Conservation (phyloP, 495 filamentous ascomycete species). For the Aspergillus cavernicola region DNA sequence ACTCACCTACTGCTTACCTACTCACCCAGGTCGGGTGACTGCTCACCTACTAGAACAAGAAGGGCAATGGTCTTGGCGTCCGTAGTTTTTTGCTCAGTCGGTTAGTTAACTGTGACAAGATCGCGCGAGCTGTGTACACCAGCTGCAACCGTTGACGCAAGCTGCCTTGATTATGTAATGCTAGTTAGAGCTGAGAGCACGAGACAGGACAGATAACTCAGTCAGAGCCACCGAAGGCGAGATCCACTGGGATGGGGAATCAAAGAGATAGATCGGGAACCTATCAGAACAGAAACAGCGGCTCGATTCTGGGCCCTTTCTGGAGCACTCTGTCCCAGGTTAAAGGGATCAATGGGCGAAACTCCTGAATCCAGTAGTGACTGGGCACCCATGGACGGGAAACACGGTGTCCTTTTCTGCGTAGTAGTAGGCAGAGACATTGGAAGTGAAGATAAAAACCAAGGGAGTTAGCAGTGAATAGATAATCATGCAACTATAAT, state of each 20-base stretch:
- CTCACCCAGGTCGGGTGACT: too few relatives aligned
- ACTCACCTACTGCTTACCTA: too few relatives aligned
- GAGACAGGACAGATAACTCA: conserved; percentile 10
- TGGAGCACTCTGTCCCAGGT: conserved; percentile 7
- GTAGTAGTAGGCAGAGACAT: conserved; percentile 14
- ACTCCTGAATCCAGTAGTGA: too few relatives aligned
- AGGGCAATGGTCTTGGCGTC: too few relatives aligned
- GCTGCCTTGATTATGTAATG: not conserved
- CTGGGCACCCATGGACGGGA: conserved; percentile 14
- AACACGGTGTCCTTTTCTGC: conserved; percentile 49
- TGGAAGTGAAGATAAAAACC: conserved; percentile 10
- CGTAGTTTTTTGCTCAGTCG: too few relatives aligned
- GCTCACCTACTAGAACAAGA: too few relatives aligned
- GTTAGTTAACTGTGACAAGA: too few relatives aligned
- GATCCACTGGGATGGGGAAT: conserved; percentile 22
- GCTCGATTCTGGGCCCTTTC: conserved; percentile 12
- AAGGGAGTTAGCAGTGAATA: not conserved
- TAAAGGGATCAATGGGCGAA: conserved; percentile 9
- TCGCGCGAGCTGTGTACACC: too few relatives aligned
- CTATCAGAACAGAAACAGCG: conserved; percentile 19
- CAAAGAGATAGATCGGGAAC: conserved; percentile 10
- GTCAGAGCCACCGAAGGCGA: conserved; percentile 11
- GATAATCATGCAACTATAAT: too few relatives aligned
- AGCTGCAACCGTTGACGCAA: conserved; percentile 12
- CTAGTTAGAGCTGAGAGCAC: not conserved